Evolutionary conservation across 805 yeast genomes (phyloP), one percentile per base, ranked within the genome.

Genomic region (Blastobotrys attinorum): DNA sequence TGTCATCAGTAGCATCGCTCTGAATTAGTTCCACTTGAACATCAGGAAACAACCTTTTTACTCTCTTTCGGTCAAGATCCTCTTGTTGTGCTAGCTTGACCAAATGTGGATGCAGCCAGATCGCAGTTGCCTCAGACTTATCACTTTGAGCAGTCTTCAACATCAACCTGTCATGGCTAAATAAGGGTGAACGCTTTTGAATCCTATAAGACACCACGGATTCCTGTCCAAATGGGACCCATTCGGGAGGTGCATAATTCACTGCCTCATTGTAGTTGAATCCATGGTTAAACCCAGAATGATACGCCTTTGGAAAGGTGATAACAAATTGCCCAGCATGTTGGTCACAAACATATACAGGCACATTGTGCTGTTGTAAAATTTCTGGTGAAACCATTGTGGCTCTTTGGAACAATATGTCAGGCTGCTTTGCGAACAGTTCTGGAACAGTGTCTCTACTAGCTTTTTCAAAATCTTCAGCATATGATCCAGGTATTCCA

Each of bases 261-360:
- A 66, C 70, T 0, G 70, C 70, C 45, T 65, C 70, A 42, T 64
- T 64, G 42, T 60, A 56, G 59, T 89, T 89, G 59, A 76, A 85
- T 0, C 95, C 96, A 51, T 80, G 77, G 56, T 87, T 87, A 62
- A 87, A 85, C 0, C 95, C 95, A 1, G 92, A 80, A 63, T 86
- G 95, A 57, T 84, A 87, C 11, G 90, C 92, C 60, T 81, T 81
- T 1, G 96, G 96, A 56, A 81, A 88, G 0, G 95, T 85, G 1
- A 88, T 72, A 15, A 88, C 77, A 56, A 81, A 83, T 56, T 88
- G 95, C 43, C 85, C 85, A 0, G 90, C 81, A 13, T 75, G 65
- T 58, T 87, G 96, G 51, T 83, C 75, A 1, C 83, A 85, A 22
- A 71, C 75, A 45, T 61, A 70, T 37, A 71, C 62, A 2, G 61